These are phyloP conservation scores for Pseudogymnoascus sp. DNA, from an alignment of 2,329 filamentous ascomycete genomes.

Conservation along the genomic window DNA sequence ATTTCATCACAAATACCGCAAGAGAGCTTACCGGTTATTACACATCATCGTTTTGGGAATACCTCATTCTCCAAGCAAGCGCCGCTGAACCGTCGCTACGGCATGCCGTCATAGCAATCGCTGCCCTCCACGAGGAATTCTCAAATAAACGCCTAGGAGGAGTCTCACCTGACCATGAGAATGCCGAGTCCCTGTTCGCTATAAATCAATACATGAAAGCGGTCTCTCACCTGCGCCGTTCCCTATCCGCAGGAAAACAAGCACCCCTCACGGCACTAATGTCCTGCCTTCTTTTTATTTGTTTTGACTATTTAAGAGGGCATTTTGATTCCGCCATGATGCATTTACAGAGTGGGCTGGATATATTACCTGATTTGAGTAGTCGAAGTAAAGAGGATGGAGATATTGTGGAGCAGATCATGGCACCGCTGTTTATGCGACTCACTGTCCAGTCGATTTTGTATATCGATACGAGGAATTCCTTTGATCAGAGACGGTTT, in stretches of 20 bases:
- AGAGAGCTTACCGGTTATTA: constrained; percentile 23
- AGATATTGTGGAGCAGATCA: constrained; percentile 19
- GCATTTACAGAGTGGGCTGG: constrained; percentile 24
- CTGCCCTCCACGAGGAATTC: constrained; percentile 24
- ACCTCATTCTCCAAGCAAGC: constrained; percentile 23
- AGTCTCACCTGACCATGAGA: not conserved
- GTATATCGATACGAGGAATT: constrained; percentile 21
- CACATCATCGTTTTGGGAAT: constrained; percentile 21
- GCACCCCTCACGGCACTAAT: constrained; percentile 21
- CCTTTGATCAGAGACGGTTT: constrained; percentile 16
- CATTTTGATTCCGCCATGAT: constrained; percentile 22
- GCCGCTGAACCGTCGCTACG: constrained; percentile 20
- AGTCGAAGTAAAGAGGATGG: constrained; percentile 12
- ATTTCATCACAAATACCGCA: constrained; percentile 21
- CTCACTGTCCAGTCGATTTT: constrained; percentile 23
- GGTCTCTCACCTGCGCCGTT: constrained; percentile 20
- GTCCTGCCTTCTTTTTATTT: constrained; percentile 25
- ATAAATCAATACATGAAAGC: constrained; percentile 25
- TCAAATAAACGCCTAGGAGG: constrained; percentile 11
- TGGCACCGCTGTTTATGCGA: constrained; percentile 22
- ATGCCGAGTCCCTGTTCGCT: constrained; percentile 17
- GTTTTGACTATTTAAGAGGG: constrained; percentile 24
- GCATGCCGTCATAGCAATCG: constrained; percentile 25
- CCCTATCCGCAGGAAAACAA: constrained; percentile 18
- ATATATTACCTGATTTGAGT: constrained; percentile 14